Evolutionary conservation across 169 alveolate species (phyloP).

Genomic region (Plasmodium knowlesi): DNA sequence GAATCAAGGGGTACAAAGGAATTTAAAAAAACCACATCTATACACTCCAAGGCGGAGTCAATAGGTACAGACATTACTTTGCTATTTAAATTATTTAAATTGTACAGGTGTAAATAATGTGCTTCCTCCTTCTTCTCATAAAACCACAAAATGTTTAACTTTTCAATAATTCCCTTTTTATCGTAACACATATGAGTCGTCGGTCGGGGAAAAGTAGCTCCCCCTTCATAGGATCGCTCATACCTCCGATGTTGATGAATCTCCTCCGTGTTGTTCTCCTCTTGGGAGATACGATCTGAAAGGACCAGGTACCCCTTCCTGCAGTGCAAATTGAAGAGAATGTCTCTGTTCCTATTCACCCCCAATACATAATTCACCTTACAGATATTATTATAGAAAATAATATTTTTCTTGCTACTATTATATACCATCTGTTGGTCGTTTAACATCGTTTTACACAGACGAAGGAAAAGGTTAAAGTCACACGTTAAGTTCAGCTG

Average conservation of each 20-base stretch:
- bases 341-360: constrained; percentile 30
- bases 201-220: neutral
- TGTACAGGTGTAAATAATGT: constrained; percentile 50
- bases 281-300: neutral
- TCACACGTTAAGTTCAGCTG: constrained; percentile 57
- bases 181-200: neutral
- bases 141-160: constrained; percentile 44
- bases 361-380: constrained; percentile 28
- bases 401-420: constrained; percentile 10
- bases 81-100: constrained; percentile 44
- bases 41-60: constrained; percentile 52
- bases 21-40: constrained; percentile 34
- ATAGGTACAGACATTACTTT: constrained; percentile 9
- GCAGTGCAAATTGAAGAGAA: constrained; percentile 23
- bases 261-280: neutral
- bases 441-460: constrained; percentile 34
- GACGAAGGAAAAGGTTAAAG: constrained; percentile 44
- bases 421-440: constrained; percentile 12
- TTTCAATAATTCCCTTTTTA: constrained; percentile 49
- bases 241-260: neutral
- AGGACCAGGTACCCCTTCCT: neutral
- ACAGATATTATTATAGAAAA: constrained; percentile 43
- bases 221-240: neutral
- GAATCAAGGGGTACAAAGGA: constrained; percentile 42
- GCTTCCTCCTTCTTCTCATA: constrained; percentile 15